A percentile compares a stretch with the other conserved stretches of the same genome.
These are phyloP conservation scores for Brettanomyces custersianus DNA, from an alignment of 805 yeast genomes.

Conservation along the genomic window DNA sequence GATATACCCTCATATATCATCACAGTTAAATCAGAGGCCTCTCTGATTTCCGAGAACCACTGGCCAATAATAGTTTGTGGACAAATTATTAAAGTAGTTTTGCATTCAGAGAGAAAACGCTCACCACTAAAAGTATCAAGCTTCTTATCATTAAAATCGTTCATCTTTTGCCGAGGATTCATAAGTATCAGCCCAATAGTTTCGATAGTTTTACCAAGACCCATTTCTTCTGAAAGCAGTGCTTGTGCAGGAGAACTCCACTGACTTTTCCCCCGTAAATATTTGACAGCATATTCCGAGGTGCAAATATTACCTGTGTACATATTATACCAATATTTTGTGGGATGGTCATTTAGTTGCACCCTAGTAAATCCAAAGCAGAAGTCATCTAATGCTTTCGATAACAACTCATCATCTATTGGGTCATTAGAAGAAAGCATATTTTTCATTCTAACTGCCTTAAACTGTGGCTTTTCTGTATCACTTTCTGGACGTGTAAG, in stretches of 20 bases:
- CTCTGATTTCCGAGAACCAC: constrained; percentile 71
- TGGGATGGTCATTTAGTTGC: neutral
- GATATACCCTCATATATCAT: constrained; percentile 55
- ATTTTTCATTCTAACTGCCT: neutral
- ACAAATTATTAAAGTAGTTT: constrained; percentile 74
- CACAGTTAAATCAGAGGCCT: constrained; percentile 45
- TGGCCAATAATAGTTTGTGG: constrained; percentile 80
- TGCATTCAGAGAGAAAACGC: constrained; percentile 40
- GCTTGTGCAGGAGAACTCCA: constrained; percentile 41
- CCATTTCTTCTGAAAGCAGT: constrained; percentile 91
- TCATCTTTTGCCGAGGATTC: constrained; percentile 41
- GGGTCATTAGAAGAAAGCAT: neutral
- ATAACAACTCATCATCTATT: constrained; percentile 17
- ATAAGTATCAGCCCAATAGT: constrained; percentile 53
- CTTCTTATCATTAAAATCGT: constrained; percentile 14
- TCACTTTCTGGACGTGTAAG: constrained; percentile 10
- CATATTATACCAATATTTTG: constrained; percentile 36
- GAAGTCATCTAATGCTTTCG: constrained; percentile 28
- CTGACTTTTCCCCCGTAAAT: neutral
- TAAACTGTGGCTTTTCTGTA: constrained; percentile 1
- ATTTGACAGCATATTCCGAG: constrained; percentile 19
- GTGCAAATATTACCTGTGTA: constrained; percentile 41
- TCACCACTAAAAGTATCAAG: constrained; percentile 32
- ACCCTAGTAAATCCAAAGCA: constrained; percentile 47
- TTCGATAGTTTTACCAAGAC: constrained; percentile 91